Base-by-base conservation (phyloP, 225 moss, liverwort and hornwort species). In the Climacium dendroides region DNA sequence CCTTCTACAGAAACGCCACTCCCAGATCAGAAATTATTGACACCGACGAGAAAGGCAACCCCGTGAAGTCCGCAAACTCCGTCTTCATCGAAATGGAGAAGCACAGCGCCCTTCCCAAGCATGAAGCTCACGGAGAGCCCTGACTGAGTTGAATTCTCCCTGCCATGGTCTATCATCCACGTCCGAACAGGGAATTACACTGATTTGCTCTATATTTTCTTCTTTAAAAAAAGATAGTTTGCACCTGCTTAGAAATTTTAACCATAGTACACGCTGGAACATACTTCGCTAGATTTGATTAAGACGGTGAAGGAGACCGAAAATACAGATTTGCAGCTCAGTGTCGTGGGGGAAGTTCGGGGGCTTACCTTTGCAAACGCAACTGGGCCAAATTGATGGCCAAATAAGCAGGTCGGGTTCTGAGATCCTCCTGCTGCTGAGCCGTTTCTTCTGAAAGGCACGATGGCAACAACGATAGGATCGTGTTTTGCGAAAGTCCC, bases 71-170 rank as follows among this genome's bases (percentile, higher is more conserved):
- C 13, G 53, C 71, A 7, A 72, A 86, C 79, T 88, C 92, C n/a
- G 89, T 79, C 45, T 90, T 79, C 87, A 50, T 92, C 50, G 92
- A 93, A 86, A 91, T 92, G 93, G 92, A 92, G 81, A 90, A 89
- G 73, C 83, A 90, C 23, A 83, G 85, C 25, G 76, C 47, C 53
- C 76, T 80, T 6, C 64, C 87, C 45, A 87, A 90, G 66, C 88
- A 88, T 7, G 83, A 86, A 29, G 76, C 39, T 6, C 75, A 71
- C 19, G 81, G 71, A 90, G 63, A 62, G 48, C 57, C 73, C 9
- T 89, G 74, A 83, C 28, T 43, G 63, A 34, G 52, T 34, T n/a
- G 43, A 12, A 34, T 26, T 32, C 12, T 32, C 79, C 52, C 32
- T 32, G 30, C 73, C 41, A 72, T 45, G 79, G 52, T 35, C 43